Conservation (phyloP, 306 rosid species). For the Ziziphus jujuba region DNA sequence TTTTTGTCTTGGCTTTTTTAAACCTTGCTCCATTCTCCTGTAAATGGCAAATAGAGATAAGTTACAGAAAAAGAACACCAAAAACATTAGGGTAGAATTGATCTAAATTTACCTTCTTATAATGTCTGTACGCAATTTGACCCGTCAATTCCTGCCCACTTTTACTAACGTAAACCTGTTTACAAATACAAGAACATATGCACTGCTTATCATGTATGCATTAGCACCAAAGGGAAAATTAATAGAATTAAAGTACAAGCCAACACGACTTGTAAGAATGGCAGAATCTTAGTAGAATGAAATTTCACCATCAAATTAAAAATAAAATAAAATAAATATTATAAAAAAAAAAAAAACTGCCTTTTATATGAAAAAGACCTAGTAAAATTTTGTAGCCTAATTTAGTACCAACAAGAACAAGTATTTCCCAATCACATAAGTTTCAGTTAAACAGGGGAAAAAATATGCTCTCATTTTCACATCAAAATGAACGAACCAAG, state of each 20-base stretch:
- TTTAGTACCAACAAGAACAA: no score
- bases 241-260: no score
- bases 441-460: no score
- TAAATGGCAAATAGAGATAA: conserved; percentile 28
- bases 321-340: no score
- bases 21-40: conserved; percentile 67
- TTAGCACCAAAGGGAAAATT: background rate
- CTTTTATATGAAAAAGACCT: no score
- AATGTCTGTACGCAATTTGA: conserved; percentile 52
- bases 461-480: no score
- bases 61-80: conserved; percentile 1
- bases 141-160: conserved; percentile 76
- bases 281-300: no score
- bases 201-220: background rate
- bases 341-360: background rate
- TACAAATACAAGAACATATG: conserved; percentile 26
- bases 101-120: conserved; percentile 52
- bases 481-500: no score
- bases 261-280: no score
- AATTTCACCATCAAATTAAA: background rate
- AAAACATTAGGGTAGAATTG: conserved; percentile 1
- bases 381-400: no score
- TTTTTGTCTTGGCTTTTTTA: conserved; percentile 52
- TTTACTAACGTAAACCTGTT: conserved; percentile 75
- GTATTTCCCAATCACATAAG: no score